A percentile compares a stretch with the other conserved stretches of the same genome.
These are phyloP conservation scores for Jaenimonas drosophilae DNA, from an alignment of 208 protist species.

Conservation along the genomic window DNA sequence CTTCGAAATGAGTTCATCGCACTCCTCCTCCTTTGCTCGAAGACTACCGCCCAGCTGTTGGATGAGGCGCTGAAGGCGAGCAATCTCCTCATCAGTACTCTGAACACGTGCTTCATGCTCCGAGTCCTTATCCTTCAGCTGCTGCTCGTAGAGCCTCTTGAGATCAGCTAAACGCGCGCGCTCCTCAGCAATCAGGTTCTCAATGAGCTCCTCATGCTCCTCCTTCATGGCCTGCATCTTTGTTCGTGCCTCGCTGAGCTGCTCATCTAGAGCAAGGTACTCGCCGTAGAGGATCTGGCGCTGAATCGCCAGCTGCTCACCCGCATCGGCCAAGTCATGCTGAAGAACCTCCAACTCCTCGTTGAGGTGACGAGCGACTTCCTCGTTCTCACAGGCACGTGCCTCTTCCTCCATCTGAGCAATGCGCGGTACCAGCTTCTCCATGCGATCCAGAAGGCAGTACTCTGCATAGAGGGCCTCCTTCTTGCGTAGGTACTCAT, in stretches of 20 bases:
- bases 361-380: conserved; percentile 40
- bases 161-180: conserved; percentile 22
- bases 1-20: conserved; percentile 7
- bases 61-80: conserved; percentile 7
- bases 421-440: conserved; percentile 48
- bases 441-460: conserved; percentile 50
- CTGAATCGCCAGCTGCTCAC: conserved; percentile 43
- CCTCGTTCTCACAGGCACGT: conserved; percentile 30
- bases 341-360: conserved; percentile 45
- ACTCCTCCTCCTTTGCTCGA: conserved; percentile 14
- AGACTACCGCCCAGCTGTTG: conserved; percentile 9
- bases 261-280: conserved; percentile 48
- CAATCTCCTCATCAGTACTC: conserved; percentile 11
- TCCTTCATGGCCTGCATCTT: conserved; percentile 68
- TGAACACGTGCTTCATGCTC: conserved; percentile 4
- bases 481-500: conserved; percentile 65
- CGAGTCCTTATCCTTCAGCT: conserved; percentile 5
- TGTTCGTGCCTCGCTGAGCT: conserved; percentile 45
- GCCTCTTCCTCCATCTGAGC: conserved; percentile 53
- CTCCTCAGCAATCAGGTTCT: conserved; percentile 49
- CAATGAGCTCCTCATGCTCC: conserved; percentile 60
- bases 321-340: conserved; percentile 43
- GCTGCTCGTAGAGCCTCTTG: conserved; percentile 20
- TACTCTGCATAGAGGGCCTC: conserved; percentile 68
- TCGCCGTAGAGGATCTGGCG: conserved; percentile 60